Evolutionary conservation across 1,139 yeast species (phyloP), one percentile per base, ranked within the genome.

Genomic region (Tardiomyces digboiensis): DNA sequence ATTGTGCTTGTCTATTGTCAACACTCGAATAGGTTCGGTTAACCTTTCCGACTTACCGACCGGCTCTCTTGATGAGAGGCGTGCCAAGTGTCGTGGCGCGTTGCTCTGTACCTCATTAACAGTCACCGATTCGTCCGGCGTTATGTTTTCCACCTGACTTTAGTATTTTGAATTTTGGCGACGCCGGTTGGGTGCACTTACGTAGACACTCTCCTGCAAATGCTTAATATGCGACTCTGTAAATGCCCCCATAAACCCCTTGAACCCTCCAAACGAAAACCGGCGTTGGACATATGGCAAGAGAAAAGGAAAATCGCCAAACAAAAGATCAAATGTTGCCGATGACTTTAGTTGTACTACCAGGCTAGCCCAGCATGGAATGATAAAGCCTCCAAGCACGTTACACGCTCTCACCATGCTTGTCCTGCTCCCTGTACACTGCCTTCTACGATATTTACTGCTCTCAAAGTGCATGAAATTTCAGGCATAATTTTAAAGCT

Each of bases 81-180:
- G 62, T 0, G 82, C 84, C 46, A 84, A 65, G 57, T 84, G 94
- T 41, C 87, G 64, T 0, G 94, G 91, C 0, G 89, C 83, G 43
- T 70, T 65, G 12, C 57, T 55, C 50, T 78, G 82, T 1, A 62
- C 62, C 18, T 56, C 60, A 21, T 49, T 54, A 19, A 52, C 53
- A 21, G 47, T 43, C n/a, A 56, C 53, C 26, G 46, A 49, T 4
- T 55, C 53, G 45, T 61, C 64, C 2, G 61, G 61, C n/a, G 59
- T 54, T 14, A 60, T 48, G 18, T 12, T 26, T 19, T 45, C 41
- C 20, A 54, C 58, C 37, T 56, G 48, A 29, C 5, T 5, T 26
- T 8, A 26, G 33, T 26, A 8, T 22, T 22, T 8, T 12, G 33
- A 26, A 5, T 16, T n/a, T n/a, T n/a, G n/a, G n/a, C n/a, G n/a